These are phyloP conservation scores for Diaporthe citrichinensis DNA, from an alignment of 2,329 filamentous ascomycete genomes.

Conservation along the genomic window DNA sequence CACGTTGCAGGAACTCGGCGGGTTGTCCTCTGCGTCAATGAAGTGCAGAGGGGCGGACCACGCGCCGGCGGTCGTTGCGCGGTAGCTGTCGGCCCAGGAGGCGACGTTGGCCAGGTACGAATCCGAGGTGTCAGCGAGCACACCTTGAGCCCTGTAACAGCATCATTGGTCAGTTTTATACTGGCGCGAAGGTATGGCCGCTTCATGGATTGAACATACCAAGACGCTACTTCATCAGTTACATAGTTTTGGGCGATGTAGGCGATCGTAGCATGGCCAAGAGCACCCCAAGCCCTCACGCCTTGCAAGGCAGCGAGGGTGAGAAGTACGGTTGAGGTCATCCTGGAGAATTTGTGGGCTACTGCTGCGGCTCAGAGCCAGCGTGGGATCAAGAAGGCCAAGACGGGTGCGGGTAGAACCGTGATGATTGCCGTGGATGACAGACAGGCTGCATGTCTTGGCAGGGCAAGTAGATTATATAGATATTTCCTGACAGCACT, in stretches of 20 bases:
- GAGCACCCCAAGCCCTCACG: constrained; percentile 41
- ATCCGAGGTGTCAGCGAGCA: constrained; percentile 50
- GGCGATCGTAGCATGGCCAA: constrained; percentile 57
- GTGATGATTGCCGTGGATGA: constrained; percentile 19
- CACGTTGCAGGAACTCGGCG: constrained; percentile 61
- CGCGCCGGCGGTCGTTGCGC: constrained; percentile 60
- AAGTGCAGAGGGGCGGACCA: constrained; percentile 64
- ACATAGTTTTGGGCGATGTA: constrained; percentile 56
- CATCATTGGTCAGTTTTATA: neutral
- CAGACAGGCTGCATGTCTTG: constrained; percentile 11
- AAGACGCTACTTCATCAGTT: constrained; percentile 49
- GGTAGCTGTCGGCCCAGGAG: constrained; percentile 65
- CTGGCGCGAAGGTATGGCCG: neutral
- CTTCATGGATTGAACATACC: constrained; percentile 29
- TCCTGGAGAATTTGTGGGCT: neutral
- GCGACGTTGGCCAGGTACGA: constrained; percentile 57
- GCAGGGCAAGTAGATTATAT: neutral
- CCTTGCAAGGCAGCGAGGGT: constrained; percentile 37
- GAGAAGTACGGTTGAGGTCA: constrained; percentile 35
- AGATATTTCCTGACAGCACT: neutral
- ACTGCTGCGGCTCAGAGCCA: neutral
- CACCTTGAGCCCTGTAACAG: constrained; percentile 47
- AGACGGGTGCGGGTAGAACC: constrained; percentile 27
- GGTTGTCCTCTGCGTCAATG: constrained; percentile 68
- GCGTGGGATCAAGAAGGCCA: constrained; percentile 6